Evolutionary conservation across 139 green algal species (phyloP).

Genomic region (Nannochloris sp.): DNA sequence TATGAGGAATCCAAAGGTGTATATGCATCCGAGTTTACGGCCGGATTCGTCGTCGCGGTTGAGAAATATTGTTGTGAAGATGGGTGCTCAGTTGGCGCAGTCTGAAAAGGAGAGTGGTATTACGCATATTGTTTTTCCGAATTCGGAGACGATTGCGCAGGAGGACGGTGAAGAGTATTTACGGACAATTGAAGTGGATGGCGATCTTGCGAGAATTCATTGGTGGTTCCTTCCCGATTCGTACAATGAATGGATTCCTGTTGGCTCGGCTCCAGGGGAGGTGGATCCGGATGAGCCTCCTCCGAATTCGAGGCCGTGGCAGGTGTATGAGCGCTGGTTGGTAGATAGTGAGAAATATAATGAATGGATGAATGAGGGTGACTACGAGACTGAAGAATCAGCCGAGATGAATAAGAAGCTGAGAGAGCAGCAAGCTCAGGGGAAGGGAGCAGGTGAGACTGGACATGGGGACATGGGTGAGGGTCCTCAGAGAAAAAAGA

Average conservation of each 20-base stretch:
- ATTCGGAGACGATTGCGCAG: constrained; percentile 48
- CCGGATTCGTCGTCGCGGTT: not conserved
- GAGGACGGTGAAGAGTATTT: constrained; percentile 65
- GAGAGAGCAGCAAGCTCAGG: not conserved
- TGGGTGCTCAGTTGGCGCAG: constrained; percentile 23
- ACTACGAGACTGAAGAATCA: constrained; percentile 64
- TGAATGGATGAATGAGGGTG: constrained; percentile 85
- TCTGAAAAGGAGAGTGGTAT: constrained; percentile 35
- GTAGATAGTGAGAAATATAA: constrained; percentile 76
- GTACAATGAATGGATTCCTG: constrained; percentile 71
- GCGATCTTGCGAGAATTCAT: constrained; percentile 49
- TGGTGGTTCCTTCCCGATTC: constrained; percentile 75
- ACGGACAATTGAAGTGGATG: constrained; percentile 48
- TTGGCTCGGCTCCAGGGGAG: constrained; percentile 29
- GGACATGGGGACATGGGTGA: constrained; percentile 1
- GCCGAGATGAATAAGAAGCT: constrained; percentile 30
- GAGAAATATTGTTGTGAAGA: constrained; percentile 3
- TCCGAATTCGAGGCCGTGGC: constrained; percentile 20
- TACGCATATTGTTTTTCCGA: constrained; percentile 68
- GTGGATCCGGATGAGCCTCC: constrained; percentile 20
- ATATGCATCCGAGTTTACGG: constrained; percentile 21
- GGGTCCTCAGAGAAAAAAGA: constrained; percentile 12
- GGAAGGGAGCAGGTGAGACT: not conserved
- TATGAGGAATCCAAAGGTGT: constrained; percentile 36
- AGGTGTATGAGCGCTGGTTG: constrained; percentile 65